Evolutionary conservation across 306 rosid species (phyloP).

Genomic region (Ochetophila trinervis): DNA sequence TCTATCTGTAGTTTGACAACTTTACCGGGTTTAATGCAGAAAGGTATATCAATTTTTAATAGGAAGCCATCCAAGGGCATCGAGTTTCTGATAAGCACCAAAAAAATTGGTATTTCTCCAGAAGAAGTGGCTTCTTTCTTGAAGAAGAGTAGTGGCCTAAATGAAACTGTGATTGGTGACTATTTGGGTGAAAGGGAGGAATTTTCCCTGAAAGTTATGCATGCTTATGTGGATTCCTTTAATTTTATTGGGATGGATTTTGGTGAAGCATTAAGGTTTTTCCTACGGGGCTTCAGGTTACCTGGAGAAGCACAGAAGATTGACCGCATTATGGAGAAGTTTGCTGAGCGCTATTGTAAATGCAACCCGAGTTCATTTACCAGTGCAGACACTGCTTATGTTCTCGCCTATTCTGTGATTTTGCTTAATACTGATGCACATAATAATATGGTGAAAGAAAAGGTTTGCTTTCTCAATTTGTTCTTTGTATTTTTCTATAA

Average conservation of each 20-base stretch:
- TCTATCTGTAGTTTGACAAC: slow-evolving; percentile 32
- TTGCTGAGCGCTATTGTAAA: slow-evolving; percentile 99
- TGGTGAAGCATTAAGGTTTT: slow-evolving; percentile 93
- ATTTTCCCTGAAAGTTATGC: slow-evolving; percentile 93
- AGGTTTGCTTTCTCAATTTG: slow-evolving; percentile 55
- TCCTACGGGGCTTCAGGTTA: slow-evolving; percentile 91
- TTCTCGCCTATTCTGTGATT: slow-evolving; percentile 97
- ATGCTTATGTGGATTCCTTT: slow-evolving; percentile 96
- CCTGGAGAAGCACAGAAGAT: slow-evolving; percentile 99
- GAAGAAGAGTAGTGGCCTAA: slow-evolving; percentile 72
- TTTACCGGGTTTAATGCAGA: slow-evolving; percentile 71
- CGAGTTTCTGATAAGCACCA: slow-evolving; percentile 73
- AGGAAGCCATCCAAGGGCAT: slow-evolving; percentile 95
- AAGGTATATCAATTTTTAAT: slow-evolving; percentile 87
- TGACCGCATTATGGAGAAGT: slow-evolving; percentile 99
- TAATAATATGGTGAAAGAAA: slow-evolving; percentile 93
- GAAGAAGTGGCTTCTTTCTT: slow-evolving; percentile 88
- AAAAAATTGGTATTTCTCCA: slow-evolving; percentile 79
- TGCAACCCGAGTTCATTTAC: slow-evolving; percentile 90
- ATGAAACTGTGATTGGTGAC: slow-evolving; percentile 88
- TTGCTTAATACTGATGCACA: slow-evolving; percentile 99
- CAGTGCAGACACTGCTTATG: slow-evolving; percentile 98
- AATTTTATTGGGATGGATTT: slow-evolving; percentile 86
- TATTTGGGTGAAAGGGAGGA: slow-evolving; percentile 98
- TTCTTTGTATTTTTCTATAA: slow-evolving; percentile 9